Percentiles rank a stretch among this genome's conserved stretches.
phyloP scores from a whole-genome alignment of 1,139 yeast species.

The Insectozyma bohioensis region DNA sequence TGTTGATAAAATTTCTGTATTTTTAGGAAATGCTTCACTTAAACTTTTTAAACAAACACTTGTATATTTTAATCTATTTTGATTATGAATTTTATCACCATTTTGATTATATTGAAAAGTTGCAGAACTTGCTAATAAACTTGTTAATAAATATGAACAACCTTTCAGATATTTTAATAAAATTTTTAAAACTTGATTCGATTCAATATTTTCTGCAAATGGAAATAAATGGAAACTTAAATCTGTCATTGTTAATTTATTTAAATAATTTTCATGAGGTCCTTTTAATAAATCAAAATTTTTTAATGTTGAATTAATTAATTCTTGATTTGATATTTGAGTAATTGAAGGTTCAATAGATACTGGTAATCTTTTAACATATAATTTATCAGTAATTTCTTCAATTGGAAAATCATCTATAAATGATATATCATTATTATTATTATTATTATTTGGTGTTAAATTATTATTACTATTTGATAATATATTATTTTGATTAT shows the following conservation, averaged over 20 bases:
- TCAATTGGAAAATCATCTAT: constrained; percentile 6
- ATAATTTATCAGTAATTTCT: constrained; percentile 8
- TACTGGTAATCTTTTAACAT: constrained; percentile 13
- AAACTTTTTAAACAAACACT: constrained; percentile 32
- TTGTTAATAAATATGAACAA: constrained; percentile 36
- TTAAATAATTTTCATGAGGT: constrained; percentile 34
- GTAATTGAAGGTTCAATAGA: constrained; percentile 18
- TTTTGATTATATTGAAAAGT: constrained; percentile 37
- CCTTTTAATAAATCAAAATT: constrained; percentile 23
- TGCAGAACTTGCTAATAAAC: constrained; percentile 39
- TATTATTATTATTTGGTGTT: too few relatives aligned
- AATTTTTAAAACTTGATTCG: constrained; percentile 34
- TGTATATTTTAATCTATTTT: constrained; percentile 31
- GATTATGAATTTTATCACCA: constrained; percentile 30
- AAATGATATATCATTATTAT: background rate
- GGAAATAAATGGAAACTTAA: constrained; percentile 37
- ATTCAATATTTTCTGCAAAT: constrained; percentile 36
- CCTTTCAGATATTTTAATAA: constrained; percentile 33
- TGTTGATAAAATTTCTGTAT: constrained; percentile 14
- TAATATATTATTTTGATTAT: background rate
- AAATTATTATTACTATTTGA: background rate
- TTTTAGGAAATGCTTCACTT: constrained; percentile 31
- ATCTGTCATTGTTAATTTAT: constrained; percentile 27
- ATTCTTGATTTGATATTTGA: constrained; percentile 18
- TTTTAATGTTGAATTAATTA: constrained; percentile 25